Conservation (phyloP, 306 rosid species). For the Adenanthera pavonina region DNA sequence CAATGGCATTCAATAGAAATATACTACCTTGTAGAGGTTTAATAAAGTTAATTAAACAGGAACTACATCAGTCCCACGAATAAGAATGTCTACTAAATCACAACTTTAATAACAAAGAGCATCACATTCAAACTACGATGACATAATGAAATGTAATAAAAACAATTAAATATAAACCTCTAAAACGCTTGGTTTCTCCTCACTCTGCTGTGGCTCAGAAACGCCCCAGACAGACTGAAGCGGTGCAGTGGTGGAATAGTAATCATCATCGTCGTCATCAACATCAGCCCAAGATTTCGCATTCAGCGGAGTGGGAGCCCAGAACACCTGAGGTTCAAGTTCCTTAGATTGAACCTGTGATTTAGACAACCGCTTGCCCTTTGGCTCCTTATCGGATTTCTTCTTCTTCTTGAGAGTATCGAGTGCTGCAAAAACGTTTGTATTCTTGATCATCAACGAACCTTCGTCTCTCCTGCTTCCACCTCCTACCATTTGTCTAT, state of each 20-base stretch:
- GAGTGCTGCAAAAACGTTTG: slow-evolving; percentile 89
- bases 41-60: neutral
- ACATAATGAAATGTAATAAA: neutral
- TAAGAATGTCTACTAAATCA: neutral
- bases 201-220: slow-evolving; percentile 56
- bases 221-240: slow-evolving; percentile 71
- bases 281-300: slow-evolving; percentile 90
- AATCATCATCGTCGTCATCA: slow-evolving; percentile 91
- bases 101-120: neutral
- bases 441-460: slow-evolving; percentile 74
- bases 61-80: neutral
- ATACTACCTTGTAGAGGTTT: neutral
- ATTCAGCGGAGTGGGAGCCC: slow-evolving; percentile 83
- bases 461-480: slow-evolving; percentile 91
- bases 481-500: slow-evolving; percentile 74
- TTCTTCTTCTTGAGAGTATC: slow-evolving; percentile 90
- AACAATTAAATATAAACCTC: slow-evolving; percentile 58
- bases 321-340: slow-evolving; percentile 66
- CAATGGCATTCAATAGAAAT: neutral
- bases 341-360: slow-evolving; percentile 51
- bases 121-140: neutral
- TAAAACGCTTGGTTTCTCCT: slow-evolving; percentile 49
- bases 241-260: slow-evolving; percentile 75
- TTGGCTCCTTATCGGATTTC: slow-evolving; percentile 85
- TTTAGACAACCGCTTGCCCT: slow-evolving; percentile 68